These are phyloP conservation scores for Chionographis japonica DNA, from an alignment of 106 monocot genomes.

Conservation along the genomic window DNA sequence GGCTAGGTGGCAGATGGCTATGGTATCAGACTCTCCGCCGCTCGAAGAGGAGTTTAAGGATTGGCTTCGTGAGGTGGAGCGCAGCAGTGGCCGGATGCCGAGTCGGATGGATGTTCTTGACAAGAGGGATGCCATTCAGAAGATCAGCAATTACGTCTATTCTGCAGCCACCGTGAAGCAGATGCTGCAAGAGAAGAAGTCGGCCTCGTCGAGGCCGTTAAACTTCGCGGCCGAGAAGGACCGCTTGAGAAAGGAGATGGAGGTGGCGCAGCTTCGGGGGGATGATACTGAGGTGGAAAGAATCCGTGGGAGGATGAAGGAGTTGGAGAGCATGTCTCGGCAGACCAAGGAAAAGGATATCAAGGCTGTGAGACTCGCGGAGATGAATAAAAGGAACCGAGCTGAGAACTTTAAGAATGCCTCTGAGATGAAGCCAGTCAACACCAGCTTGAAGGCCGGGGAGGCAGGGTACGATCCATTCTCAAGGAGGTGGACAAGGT, in stretches of 20 bases:
- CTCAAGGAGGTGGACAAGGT: slow-evolving; percentile 94
- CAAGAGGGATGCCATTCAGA: slow-evolving; percentile 63
- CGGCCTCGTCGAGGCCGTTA: slow-evolving; percentile 53
- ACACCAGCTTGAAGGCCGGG: slow-evolving; percentile 70
- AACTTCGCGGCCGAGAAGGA: slow-evolving; percentile 92
- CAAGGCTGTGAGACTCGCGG: slow-evolving; percentile 79
- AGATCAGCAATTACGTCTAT: slow-evolving; percentile 64
- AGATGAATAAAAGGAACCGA: slow-evolving; percentile 86
- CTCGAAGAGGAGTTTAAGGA: slow-evolving; percentile 60
- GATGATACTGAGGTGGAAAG: slow-evolving; percentile 65
- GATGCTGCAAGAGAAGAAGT: slow-evolving; percentile 92
- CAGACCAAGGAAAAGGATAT: slow-evolving; percentile 43
- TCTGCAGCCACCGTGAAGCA: slow-evolving; percentile 85
- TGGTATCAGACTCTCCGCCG: slow-evolving; percentile 72
- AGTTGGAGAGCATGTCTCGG: slow-evolving; percentile 45
- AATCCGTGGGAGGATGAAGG: slow-evolving; percentile 47
- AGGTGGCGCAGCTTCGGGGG: slow-evolving; percentile 37
- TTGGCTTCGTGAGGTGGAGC: slow-evolving; percentile 56
- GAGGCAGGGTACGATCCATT: slow-evolving; percentile 95
- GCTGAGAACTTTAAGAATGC: slow-evolving; percentile 93
- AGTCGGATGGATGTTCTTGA: slow-evolving; percentile 44
- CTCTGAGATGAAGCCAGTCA: slow-evolving; percentile 76
- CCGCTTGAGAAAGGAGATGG: slow-evolving; percentile 73
- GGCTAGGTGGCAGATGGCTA: slow-evolving; percentile 86
- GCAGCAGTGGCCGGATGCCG: slow-evolving; percentile 43